Conservation (phyloP, 2,329 filamentous ascomycete genomes). For the Beauveria asiatica region DNA sequence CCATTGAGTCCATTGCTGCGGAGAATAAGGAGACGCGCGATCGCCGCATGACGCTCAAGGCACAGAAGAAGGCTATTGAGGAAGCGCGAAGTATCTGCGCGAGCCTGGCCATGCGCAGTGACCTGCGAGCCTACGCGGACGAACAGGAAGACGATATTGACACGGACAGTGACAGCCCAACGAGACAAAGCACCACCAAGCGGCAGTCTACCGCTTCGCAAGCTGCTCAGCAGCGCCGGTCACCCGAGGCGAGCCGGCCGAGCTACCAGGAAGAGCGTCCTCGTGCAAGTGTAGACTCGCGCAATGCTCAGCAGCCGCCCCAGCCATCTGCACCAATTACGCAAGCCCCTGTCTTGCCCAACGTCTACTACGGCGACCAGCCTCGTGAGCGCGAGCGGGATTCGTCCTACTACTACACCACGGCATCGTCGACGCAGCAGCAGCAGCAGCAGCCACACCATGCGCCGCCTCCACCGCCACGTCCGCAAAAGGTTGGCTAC, state of each 20-base stretch:
- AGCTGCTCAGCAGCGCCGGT: neutral
- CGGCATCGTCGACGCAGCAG: slow-evolving; percentile 10
- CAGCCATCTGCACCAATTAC: slow-evolving; percentile 12
- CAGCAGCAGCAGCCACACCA: slow-evolving; percentile 14
- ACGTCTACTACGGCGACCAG: neutral
- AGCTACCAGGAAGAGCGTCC: slow-evolving; percentile 18
- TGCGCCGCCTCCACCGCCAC: slow-evolving; percentile 28
- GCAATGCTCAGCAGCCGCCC: slow-evolving; percentile 15
- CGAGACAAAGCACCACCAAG: slow-evolving; percentile 9
- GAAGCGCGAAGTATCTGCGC: slow-evolving; percentile 29
- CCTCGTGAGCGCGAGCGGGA: slow-evolving; percentile 22
- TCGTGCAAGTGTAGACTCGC: neutral
- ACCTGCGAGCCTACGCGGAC: slow-evolving; percentile 33
- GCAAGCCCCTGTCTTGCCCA: neutral
- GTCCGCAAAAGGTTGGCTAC: slow-evolving; percentile 28
- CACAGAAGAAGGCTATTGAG: slow-evolving; percentile 16
- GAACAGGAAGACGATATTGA: slow-evolving; percentile 24
- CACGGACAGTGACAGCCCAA: slow-evolving; percentile 24
- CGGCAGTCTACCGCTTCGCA: slow-evolving; percentile 11
- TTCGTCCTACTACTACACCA: slow-evolving; percentile 20
- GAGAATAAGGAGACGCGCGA: slow-evolving; percentile 46
- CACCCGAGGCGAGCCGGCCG: slow-evolving; percentile 16
- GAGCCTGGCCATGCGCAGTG: slow-evolving; percentile 43
- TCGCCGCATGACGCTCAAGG: slow-evolving; percentile 37
- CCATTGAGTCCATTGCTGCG: slow-evolving; percentile 41